Percentiles rank a stretch among this genome's conserved stretches.
Conservation (phyloP, 2,329 filamentous ascomycete genomes). For the Aspergillus sp. region DNA sequence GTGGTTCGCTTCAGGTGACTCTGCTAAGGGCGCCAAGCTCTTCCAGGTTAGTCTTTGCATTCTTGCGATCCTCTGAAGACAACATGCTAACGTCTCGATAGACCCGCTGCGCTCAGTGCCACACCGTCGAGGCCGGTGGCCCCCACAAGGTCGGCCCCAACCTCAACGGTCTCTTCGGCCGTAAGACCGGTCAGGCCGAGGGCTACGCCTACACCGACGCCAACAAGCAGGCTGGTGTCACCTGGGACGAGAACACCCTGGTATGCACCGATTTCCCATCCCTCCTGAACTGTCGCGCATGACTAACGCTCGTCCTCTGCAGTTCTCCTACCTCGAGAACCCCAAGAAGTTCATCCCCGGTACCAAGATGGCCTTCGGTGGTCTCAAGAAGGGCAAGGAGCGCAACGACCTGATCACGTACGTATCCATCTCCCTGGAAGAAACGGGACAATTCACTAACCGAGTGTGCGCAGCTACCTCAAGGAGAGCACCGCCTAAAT, state of each 20-base stretch:
- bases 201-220: slow-evolving; percentile 98
- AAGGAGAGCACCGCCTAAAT: slow-evolving; percentile 39
- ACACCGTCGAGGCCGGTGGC: slow-evolving; percentile 87
- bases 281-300: not conserved
- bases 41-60: slow-evolving; percentile 67
- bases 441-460: slow-evolving; percentile 12
- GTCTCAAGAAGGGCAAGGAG: slow-evolving; percentile 99
- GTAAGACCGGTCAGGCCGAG: slow-evolving; percentile 85
- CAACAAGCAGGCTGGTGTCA: slow-evolving; percentile 96
- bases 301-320: slow-evolving; percentile 21
- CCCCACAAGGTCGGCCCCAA: slow-evolving; percentile 98
- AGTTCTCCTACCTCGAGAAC: slow-evolving; percentile 99
- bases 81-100: slow-evolving; percentile 25
- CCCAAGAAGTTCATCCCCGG: slow-evolving; percentile 99
- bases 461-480: slow-evolving; percentile 33
- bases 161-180: slow-evolving; percentile 95
- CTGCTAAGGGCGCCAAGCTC: slow-evolving; percentile 95
- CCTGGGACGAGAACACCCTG: slow-evolving; percentile 82
- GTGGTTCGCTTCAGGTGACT: slow-evolving; percentile 64
- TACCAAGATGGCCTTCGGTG: slow-evolving; percentile 99
- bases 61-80: not conserved
- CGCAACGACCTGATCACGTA: slow-evolving; percentile 98
- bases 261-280: slow-evolving; percentile 50
- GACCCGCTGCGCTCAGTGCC: slow-evolving; percentile 97
- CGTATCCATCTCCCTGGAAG: slow-evolving; percentile 36